Evolutionary conservation across 257 asterid species (phyloP), one percentile per base, ranked within the genome.

Genomic region (Mentha longifolia): DNA sequence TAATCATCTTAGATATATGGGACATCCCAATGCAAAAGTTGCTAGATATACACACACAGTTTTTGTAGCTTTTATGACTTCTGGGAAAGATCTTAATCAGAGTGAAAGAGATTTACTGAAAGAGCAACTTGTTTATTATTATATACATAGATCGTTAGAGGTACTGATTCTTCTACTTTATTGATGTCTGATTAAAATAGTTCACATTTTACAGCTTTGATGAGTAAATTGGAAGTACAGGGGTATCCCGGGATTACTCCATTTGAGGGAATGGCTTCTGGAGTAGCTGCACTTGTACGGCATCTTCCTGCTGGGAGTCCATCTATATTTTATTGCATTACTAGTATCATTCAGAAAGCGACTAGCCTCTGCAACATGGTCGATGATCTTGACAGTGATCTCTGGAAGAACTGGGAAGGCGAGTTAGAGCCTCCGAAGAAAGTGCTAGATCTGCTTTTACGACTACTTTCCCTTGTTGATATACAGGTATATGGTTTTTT

Each of bases 241-340:
- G 90, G 85, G 11, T 94, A 84, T 77, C 98, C 99, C 30, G 95
- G 80, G 60, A 78, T 73, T 49, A 91, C 99, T 12, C 98, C 97
- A 64, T 88, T 86, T 30, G 97, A 94, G 63, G 98, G 97, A 70
- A 71, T 94, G 88, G 96, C 97, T 79, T 91, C 99, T 62, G 99
- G 99, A 41, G 95, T 91, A 57, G 91, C 83, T 77, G 90, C 98
- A 49, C 69, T 94, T 13, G 93, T 88, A 82, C 81, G 95, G 77
- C 87, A 89, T 84, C 96, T 94, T 75, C 99, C 99, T 46, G 99
- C 99, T 60, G 99, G 97, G 67, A 86, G 92, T 73, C 96, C 97
- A 31, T 79, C 97, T 49, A 81, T 85, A 81, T 86, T 80, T 71
- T 94, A 83, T 77, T 89, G 93, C 83, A 76, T 94, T 68, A 86